Base-by-base conservation (phyloP, 2,329 filamentous ascomycete species). In the Paecilomyces sp. region DNA sequence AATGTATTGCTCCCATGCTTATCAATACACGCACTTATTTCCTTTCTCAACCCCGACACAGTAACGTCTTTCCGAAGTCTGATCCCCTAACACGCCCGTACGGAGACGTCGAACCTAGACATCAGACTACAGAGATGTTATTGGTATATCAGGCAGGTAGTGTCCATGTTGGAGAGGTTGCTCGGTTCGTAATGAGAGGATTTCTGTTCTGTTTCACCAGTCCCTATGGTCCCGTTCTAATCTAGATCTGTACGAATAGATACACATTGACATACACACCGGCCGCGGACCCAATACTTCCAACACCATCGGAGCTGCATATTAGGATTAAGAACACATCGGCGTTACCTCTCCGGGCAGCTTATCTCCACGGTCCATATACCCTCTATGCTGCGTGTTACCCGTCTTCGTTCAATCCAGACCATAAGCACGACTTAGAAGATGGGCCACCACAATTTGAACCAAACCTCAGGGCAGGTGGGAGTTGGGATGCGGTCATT, bases 341-440 rank as follows among this genome's bases (percentile, higher is more conserved):
- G 47, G 89, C 91, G 60, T 90, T 96, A 64, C 90, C 94, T 15
- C 81, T 97, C 47, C 90, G 94, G 70, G 94, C 94, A 58, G 94
- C 94, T 59, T 99, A 97, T 73, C 88, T 99, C 58, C 94, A 97
- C 76, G 94, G 94, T 0, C 94, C 94, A 1, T 99, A 99, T 72
- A 95, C 88, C 0, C 83, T 97, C 41, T 92, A 91, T 68, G 88
- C 92, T 55, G 87, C 92, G 57, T 90, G 92, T 25, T 96, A 95
- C 68, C 91, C 93, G 0, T 83, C 89, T 15, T 85, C 82, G 54
- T 97, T 94, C 78, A 84, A 92, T 68, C 91, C 93, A 1, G 92
- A 96, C 75, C 80, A 82, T 65, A 92, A 91, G 72, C 87, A 89
- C 66, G 84, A 87, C 60, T 82, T 88, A 57, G 83, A 88, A 1